Base-by-base conservation (phyloP, 257 asterid genomes). In the Solanum acaule region DNA sequence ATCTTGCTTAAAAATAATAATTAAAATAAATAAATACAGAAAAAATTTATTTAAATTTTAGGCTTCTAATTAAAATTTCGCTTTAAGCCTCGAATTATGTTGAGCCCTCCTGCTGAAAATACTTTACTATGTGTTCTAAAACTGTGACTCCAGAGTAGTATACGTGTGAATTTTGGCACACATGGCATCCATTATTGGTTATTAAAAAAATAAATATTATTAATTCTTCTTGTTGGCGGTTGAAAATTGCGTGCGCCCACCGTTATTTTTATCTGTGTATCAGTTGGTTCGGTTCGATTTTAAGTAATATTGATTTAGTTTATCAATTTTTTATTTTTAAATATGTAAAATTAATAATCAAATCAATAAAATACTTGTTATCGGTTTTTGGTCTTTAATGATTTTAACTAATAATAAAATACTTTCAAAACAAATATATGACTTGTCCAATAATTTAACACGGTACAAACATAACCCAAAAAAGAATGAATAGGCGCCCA, bases 301-400 rank as follows among this genome's bases (percentile, higher is more conserved):
- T 49, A 49, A 15, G 0, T 2, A 6, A 0, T 49, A 6, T 15
- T 49, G 3, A 15, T 49, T 49, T 49, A 6, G 1, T 49, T 49
- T 49, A 15, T 49, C 0, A 15, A 0, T 49, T 49, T 46, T 6
- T 2, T 2, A 5, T 15, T 15, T 49, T 49, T 49, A 49, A 49
- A 5, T 49, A 49, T 49, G 3, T 16, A 5, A 49, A 49, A 15
- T 0, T 6, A 1, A 49, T 1, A 49, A 4, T 49, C 0, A 49
- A 15, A 15, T 5, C 0, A 49, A 0, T 49, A 49, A 15, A 3
- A 49, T 49, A 49, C 16, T 49, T 49, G 0, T 49, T 49, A 49
- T 49, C 0, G 0, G 0, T 15, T 49, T 49, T 49, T 49, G 3
- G 0, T 1, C 3, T 49, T 49, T 15, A 15, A 49, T 1, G 1